These are phyloP conservation scores for Xylariaceae sp. DNA, from an alignment of 2,329 filamentous ascomycete species.

Conservation along the genomic window DNA sequence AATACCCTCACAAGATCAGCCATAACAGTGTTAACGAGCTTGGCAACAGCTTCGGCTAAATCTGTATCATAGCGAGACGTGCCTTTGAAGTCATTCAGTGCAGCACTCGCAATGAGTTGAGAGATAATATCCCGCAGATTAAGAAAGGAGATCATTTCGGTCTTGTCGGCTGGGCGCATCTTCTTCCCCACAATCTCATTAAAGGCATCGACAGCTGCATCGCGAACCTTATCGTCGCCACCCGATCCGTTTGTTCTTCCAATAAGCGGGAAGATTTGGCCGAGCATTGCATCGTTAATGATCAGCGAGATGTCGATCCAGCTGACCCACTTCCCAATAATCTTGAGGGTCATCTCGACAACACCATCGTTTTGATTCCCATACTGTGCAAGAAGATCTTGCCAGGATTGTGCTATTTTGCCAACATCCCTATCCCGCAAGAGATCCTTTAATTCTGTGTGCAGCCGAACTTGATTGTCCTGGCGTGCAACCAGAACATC, in stretches of 20 bases:
- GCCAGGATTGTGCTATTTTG: conserved; percentile 89
- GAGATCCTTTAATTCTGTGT: conserved; percentile 88
- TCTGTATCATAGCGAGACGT: conserved; percentile 93
- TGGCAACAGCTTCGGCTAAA: conserved; percentile 91
- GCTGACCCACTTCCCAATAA: conserved; percentile 96
- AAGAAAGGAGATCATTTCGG: conserved; percentile 89
- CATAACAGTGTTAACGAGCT: conserved; percentile 89
- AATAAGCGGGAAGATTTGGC: conserved; percentile 82
- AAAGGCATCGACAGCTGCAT: conserved; percentile 91
- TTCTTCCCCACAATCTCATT: conserved; percentile 98
- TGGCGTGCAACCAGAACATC: conserved; percentile 85
- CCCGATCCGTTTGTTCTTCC: conserved; percentile 70
- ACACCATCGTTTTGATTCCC: conserved; percentile 71
- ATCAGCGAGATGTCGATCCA: conserved; percentile 97
- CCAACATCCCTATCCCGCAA: conserved; percentile 85
- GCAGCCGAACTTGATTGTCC: conserved; percentile 79
- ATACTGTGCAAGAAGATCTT: conserved; percentile 84
- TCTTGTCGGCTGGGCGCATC: conserved; percentile 93
- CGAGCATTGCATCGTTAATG: conserved; percentile 87
- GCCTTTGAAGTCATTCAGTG: conserved; percentile 77
- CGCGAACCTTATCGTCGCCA: conserved; percentile 78
- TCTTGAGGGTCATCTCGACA: conserved; percentile 85
- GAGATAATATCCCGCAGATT: conserved; percentile 85
- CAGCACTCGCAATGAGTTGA: conserved; percentile 83
- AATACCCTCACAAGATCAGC: conserved; percentile 86